These are phyloP conservation scores for Pichia cactophila DNA, from an alignment of 1,139 yeast genomes.

Conservation along the genomic window DNA sequence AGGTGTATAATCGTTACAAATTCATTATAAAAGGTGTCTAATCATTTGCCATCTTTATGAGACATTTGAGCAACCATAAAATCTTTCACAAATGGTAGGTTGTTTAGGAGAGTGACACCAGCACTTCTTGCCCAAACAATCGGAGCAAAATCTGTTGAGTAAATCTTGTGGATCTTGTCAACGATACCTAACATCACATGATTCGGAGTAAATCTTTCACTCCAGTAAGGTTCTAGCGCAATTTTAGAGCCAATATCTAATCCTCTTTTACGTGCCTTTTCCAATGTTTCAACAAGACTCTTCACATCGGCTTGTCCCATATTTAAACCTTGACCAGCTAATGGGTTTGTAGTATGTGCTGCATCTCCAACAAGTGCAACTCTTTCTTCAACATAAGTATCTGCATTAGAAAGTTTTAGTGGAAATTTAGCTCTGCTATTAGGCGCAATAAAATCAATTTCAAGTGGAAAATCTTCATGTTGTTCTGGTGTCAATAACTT, in stretches of 20 bases:
- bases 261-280: constrained; percentile 66
- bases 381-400: constrained; percentile 74
- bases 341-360: constrained; percentile 94
- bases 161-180: constrained; percentile 85
- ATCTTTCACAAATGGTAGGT: constrained; percentile 54
- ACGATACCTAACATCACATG: constrained; percentile 80
- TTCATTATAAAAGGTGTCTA: neutral
- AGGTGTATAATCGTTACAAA: neutral
- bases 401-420: constrained; percentile 81
- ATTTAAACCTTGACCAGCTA: constrained; percentile 96
- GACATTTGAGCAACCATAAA: constrained; percentile 45
- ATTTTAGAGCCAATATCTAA: constrained; percentile 81
- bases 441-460: constrained; percentile 48
- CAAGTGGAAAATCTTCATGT: constrained; percentile 62
- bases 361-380: constrained; percentile 96
- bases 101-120: constrained; percentile 67
- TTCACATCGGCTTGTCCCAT: constrained; percentile 97
- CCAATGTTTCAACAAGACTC: constrained; percentile 60
- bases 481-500: constrained; percentile 34
- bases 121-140: constrained; percentile 65
- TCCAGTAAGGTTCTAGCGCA: constrained; percentile 80
- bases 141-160: constrained; percentile 67
- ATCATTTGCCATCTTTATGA: neutral
- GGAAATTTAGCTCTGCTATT: constrained; percentile 85
- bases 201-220: constrained; percentile 71